Base-by-base conservation (phyloP, 768 basidiomycete genomes). In the Rhodotorula sphaerocarpa region DNA sequence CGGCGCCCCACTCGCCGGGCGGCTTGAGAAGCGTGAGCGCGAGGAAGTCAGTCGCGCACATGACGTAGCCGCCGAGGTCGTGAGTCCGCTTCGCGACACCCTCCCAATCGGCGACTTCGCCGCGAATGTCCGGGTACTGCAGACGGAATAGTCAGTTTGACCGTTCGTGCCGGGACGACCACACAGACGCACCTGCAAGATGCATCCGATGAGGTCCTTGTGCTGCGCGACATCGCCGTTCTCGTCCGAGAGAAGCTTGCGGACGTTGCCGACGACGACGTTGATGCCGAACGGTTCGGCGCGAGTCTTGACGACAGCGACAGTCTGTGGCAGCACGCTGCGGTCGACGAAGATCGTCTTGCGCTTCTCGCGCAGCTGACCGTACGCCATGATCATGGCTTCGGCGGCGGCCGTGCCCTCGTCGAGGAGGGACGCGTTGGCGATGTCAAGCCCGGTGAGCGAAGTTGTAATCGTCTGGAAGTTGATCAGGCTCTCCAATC, bases 1-100 rank as follows among this genome's bases (percentile, higher is more conserved):
- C 93, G 34, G 91, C 92, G 54, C 93, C 93, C 90, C 93, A 97
- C 79, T 97, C 95, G 59, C 95, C 93, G 20, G 93, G 93, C 33
- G 93, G 89, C 70, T 88, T 90, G 62, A 99, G 80, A 80, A 90
- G 80, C 3, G 91, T 90, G 74, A 97, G 79, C 3, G 93, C 90
- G 44, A 99, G 81, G 55, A 99, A 81, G 76, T 99, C 93, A 16
- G 89, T 90, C 21, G 90, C 90, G 69, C 86, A 88, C 10, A 87
- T 81, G 55, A 95, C 83, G 60, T 95, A 80, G n/a, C 82, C 90
- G 33, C 87, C 87, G 9, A 79, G 73, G 21, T 79, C 78, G 74
- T 96, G 93, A 21, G 86, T 82, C 27, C 80, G 78, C 41, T 82
- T 75, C 4, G 88, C 81, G 18, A 95, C 78, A 16, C 77, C 74